Evolutionary conservation across 495 filamentous ascomycete genomes (phyloP).

Genomic region (Aspergillus wentii): DNA sequence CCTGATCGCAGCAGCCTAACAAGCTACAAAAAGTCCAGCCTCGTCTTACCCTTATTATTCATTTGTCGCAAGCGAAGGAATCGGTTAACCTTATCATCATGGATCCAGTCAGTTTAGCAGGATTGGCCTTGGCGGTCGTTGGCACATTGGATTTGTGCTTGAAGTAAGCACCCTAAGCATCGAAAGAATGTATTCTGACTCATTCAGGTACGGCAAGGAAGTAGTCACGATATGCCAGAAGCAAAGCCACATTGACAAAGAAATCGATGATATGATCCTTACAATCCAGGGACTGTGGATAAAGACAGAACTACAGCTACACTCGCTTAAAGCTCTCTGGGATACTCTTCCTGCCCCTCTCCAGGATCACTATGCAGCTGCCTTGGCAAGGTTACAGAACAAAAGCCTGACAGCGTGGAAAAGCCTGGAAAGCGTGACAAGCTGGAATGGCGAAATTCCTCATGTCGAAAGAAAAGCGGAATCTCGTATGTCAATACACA

Average conservation of each 20-base stretch:
- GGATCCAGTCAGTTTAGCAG: background rate
- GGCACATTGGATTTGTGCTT: background rate
- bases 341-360: background rate
- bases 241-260: background rate
- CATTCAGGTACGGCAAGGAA: background rate
- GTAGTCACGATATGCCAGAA: background rate
- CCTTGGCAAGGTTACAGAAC: background rate
- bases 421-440: no score
- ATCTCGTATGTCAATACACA: background rate
- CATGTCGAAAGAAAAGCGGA: background rate
- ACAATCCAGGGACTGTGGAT: background rate
- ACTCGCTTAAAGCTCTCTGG: background rate
- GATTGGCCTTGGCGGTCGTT: background rate
- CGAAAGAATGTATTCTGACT: background rate
- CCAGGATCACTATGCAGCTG: background rate
- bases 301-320: background rate
- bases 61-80: no score
- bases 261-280: background rate
- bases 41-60: background rate
- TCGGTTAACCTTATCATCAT: no score
- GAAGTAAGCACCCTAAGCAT: background rate
- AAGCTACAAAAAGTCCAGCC: background rate
- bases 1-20: no score
- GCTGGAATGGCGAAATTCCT: no score
- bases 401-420: background rate